These are phyloP conservation scores for Dictyostelium capitatum DNA, from an alignment of 78 protist genomes.

Conservation along the genomic window DNA sequence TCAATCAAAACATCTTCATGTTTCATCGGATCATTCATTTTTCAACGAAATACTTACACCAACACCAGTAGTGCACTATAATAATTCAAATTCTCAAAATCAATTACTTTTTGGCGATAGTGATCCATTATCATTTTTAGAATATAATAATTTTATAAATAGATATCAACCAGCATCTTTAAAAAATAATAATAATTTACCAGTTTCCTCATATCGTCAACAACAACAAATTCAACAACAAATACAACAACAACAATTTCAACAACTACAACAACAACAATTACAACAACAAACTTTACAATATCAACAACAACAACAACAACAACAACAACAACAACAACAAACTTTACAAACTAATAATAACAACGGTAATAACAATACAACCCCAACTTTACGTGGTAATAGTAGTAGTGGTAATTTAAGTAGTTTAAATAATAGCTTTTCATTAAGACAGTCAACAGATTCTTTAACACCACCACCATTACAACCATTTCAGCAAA, in stretches of 20 bases:
- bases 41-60: slow-evolving; percentile 74
- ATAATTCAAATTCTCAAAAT: slow-evolving; percentile 15
- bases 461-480: slow-evolving; percentile 68
- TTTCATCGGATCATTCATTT: neutral
- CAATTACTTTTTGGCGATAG: slow-evolving; percentile 44
- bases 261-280: slow-evolving; percentile 9
- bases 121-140: slow-evolving; percentile 61
- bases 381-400: slow-evolving; percentile 10
- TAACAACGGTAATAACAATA: slow-evolving; percentile 2
- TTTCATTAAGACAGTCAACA: slow-evolving; percentile 49
- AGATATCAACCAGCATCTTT: neutral
- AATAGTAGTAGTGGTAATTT: neutral
- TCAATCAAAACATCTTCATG: slow-evolving; percentile 21
- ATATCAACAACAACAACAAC: slow-evolving; percentile 15
- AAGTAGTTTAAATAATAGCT: neutral
- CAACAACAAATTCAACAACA: slow-evolving; percentile 5
- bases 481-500: neutral
- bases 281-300: neutral
- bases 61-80: slow-evolving; percentile 51
- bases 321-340: neutral
- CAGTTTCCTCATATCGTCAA: slow-evolving; percentile 25
- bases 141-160: slow-evolving; percentile 13
- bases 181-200: neutral
- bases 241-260: neutral
- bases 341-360: neutral